Conservation (phyloP, 208 protist species). For the Crithidia fasciculata region DNA sequence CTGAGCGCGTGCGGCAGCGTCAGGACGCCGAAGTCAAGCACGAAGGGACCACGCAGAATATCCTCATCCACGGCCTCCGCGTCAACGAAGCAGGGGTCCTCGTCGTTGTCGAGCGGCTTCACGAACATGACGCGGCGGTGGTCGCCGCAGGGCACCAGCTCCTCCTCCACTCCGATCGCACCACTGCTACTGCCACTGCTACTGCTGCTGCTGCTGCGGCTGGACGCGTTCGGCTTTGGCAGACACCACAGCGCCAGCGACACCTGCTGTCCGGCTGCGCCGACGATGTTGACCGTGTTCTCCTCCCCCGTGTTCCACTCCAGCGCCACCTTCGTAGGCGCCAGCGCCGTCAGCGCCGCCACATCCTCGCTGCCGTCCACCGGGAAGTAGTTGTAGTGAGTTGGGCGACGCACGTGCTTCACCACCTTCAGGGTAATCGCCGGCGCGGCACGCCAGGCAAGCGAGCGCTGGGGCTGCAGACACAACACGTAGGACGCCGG, state of each 20-base stretch:
- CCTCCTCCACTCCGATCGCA: constrained; percentile 12
- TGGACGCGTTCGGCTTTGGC: constrained; percentile 11
- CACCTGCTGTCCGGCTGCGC: constrained; percentile 53
- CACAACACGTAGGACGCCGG: constrained; percentile 60
- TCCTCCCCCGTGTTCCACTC: constrained; percentile 45
- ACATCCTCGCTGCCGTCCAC: constrained; percentile 69
- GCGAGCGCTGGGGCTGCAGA: constrained; percentile 61
- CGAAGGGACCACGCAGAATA: constrained; percentile 60
- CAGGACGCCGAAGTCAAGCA: constrained; percentile 57
- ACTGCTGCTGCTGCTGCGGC: constrained; percentile 7
- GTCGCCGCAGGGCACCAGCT: constrained; percentile 56
- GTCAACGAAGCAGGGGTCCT: constrained; percentile 72
- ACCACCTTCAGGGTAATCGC: constrained; percentile 46
- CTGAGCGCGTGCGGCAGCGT: constrained; percentile 55
- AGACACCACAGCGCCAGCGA: constrained; percentile 61
- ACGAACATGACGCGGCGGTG: constrained; percentile 73
- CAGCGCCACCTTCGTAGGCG: constrained; percentile 73
- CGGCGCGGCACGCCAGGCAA: constrained; percentile 52
- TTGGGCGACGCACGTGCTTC: constrained; percentile 47
- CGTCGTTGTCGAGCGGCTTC: constrained; percentile 64
- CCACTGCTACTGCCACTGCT: constrained; percentile 8
- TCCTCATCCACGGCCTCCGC: constrained; percentile 43
- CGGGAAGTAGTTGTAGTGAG: constrained; percentile 66
- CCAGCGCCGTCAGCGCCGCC: constrained; percentile 42
- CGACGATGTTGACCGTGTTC: constrained; percentile 65